phyloP scores from a whole-genome alignment of 345 rosid species.

The Populus tremula region DNA sequence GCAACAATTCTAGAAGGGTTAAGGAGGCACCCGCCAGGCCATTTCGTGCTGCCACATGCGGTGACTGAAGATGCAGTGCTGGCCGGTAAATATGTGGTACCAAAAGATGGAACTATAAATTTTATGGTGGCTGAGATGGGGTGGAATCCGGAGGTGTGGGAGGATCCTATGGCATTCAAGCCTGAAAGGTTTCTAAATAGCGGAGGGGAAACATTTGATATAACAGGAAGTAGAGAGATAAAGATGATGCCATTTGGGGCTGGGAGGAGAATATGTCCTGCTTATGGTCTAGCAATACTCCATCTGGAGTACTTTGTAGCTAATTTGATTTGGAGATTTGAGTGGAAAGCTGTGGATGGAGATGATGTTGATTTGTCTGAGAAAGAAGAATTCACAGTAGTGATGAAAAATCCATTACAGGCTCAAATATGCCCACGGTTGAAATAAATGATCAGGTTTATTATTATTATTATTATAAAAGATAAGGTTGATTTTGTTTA shows the following conservation, averaged over 20 bases:
- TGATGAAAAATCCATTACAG: not conserved
- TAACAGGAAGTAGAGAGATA: not conserved
- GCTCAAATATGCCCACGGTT: not conserved
- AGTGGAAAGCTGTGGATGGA: not conserved
- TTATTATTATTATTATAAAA: not conserved
- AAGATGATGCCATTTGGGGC: not conserved
- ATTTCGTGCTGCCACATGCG: not conserved
- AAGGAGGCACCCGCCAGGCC: not conserved
- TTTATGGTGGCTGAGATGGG: not conserved
- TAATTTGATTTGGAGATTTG: not conserved
- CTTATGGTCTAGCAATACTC: not conserved
- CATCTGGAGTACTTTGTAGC: not conserved
- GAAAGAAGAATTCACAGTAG: not conserved
- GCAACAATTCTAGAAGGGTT: not conserved
- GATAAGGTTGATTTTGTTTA: not conserved
- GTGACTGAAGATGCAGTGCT: not conserved
- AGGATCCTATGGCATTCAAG: not conserved
- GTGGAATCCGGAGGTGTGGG: not conserved
- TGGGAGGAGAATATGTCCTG: not conserved
- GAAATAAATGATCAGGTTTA: not conserved
- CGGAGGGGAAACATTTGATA: not conserved
- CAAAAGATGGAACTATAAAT: not conserved
- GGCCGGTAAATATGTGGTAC: not conserved
- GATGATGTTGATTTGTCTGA: not conserved
- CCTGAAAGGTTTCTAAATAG: not conserved